A percentile compares a stretch with the other conserved stretches of the same genome.
Conservation (phyloP, 768 basidiomycete genomes). For the Aureoboletus auriporus region DNA sequence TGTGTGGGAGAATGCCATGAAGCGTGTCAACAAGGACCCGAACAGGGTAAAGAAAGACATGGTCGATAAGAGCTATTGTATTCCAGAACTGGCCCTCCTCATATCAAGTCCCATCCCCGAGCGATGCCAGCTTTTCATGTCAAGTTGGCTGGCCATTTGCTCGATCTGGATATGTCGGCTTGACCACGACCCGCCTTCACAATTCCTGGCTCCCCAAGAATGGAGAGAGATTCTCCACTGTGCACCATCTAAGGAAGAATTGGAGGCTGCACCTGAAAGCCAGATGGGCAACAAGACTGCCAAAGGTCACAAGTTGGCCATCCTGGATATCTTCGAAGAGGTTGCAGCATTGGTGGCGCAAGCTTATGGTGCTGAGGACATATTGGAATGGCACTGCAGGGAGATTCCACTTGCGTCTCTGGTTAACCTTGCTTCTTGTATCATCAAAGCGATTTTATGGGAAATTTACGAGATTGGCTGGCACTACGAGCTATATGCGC, state of each 20-base stretch:
- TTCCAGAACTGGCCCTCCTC: conserved; percentile 6
- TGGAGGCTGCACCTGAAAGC: not conserved
- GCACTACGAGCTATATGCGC: conserved; percentile 15
- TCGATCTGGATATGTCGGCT: conserved; percentile 6
- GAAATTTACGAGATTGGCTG: conserved; percentile 19
- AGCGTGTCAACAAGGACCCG: too few species aligned
- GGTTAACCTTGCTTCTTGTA: not conserved
- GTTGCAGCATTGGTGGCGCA: not conserved
- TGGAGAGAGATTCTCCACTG: too few species aligned
- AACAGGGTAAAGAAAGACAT: not conserved
- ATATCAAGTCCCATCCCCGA: not conserved
- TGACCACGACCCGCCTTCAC: not conserved
- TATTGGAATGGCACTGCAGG: not conserved
- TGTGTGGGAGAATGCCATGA: too few species aligned
- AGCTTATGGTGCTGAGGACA: too few species aligned
- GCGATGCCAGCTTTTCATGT: conserved; percentile 1
- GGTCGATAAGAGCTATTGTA: conserved; percentile 1
- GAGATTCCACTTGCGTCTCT: not conserved
- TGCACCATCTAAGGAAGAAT: too few species aligned
- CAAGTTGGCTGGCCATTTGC: conserved; percentile 8
- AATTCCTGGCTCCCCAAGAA: conserved; percentile 2
- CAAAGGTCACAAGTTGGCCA: not conserved
- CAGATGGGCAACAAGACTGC: not conserved
- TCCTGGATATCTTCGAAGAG: conserved; percentile 3
- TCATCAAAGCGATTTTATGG: conserved; percentile 14